Conservation (phyloP, 768 basidiomycete species). For the Boletus insuetus region DNA sequence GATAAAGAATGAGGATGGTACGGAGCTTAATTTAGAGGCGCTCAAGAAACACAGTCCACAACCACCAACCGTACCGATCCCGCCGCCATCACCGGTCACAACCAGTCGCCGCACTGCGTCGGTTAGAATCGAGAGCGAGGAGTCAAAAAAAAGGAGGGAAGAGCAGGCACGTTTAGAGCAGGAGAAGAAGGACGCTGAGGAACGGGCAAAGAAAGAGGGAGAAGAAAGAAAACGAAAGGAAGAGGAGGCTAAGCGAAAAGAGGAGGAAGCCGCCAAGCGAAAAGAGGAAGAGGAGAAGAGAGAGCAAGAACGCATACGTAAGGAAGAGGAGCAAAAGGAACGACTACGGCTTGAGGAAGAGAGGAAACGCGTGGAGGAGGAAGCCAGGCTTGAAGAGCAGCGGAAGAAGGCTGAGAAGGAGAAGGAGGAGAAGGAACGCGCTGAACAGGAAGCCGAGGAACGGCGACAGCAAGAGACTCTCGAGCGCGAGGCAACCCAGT, state of each 20-base stretch:
- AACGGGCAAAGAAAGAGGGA: conserved; percentile 35
- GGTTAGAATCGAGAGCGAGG: conserved; percentile 65
- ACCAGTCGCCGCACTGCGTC: conserved; percentile 28
- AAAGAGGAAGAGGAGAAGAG: conserved; percentile 46
- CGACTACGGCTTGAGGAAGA: conserved; percentile 33
- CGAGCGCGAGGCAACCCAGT: conserved; percentile 21
- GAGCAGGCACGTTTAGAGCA: conserved; percentile 43
- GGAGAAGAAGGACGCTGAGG: conserved; percentile 38
- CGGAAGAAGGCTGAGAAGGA: conserved; percentile 30
- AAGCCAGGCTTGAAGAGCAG: conserved; percentile 31
- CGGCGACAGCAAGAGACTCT: conserved; percentile 22
- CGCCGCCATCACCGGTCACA: conserved; percentile 34
- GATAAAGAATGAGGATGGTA: conserved; percentile 64
- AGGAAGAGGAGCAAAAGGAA: conserved; percentile 41
- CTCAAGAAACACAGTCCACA: conserved; percentile 49
- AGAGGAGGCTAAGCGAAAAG: conserved; percentile 42
- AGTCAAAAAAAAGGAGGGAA: conserved; percentile 49
- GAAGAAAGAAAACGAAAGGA: conserved; percentile 39
- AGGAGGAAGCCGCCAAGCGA: conserved; percentile 37
- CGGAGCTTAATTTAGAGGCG: conserved; percentile 57
- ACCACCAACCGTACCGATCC: conserved; percentile 38
- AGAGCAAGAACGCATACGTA: conserved; percentile 36
- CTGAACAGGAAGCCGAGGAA: conserved; percentile 36
- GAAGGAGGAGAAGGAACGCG: conserved; percentile 43
- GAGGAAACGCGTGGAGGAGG: conserved; percentile 31